A percentile compares a stretch with the other conserved stretches of the same genome.
These are phyloP conservation scores for Phaeosphaeria sp. DNA, from an alignment of 2,329 filamentous ascomycete species.

Conservation along the genomic window DNA sequence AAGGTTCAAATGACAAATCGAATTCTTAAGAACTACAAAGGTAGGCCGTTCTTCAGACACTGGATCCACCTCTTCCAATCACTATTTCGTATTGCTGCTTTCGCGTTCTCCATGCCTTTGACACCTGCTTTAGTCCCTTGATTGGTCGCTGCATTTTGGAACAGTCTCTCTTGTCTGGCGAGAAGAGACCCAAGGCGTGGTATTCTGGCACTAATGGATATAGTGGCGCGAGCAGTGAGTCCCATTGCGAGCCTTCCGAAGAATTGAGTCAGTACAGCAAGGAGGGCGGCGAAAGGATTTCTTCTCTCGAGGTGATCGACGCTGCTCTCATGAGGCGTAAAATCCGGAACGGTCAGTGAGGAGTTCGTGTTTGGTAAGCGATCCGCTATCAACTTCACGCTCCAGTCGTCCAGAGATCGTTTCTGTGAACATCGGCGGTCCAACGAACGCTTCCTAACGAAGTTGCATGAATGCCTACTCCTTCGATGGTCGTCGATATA, in stretches of 20 bases:
- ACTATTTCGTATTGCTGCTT: constrained; percentile 1
- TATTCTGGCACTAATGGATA: constrained; percentile 1
- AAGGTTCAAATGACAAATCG: neutral
- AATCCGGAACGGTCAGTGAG: neutral
- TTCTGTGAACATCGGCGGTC: constrained; percentile 3
- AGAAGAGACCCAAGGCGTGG: constrained; percentile 2
- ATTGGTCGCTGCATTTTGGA: constrained; percentile 9
- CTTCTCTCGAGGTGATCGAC: constrained; percentile 2
- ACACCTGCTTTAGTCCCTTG: constrained; percentile 3
- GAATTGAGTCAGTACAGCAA: constrained; percentile 4
- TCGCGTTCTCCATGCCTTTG: constrained; percentile 10
- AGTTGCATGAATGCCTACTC: constrained; percentile 1
- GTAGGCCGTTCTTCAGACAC: constrained; percentile 4
- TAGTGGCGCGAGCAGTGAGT: constrained; percentile 3
- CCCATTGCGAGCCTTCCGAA: constrained; percentile 1
- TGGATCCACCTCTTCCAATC: constrained; percentile 4
- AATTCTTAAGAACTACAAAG: neutral
- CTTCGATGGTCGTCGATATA: constrained; percentile 3
- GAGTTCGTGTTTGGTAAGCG: neutral
- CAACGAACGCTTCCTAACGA: constrained; percentile 5
- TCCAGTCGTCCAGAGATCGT: constrained; percentile 4
- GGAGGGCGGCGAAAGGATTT: constrained; percentile 5
- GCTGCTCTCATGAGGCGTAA: neutral
- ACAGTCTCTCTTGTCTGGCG: constrained; percentile 7
- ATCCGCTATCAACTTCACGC: neutral